Evolutionary conservation across 352 stramenopile species (phyloP), one percentile per base, ranked within the genome.

Genomic region (Pythium scleroteichum): DNA sequence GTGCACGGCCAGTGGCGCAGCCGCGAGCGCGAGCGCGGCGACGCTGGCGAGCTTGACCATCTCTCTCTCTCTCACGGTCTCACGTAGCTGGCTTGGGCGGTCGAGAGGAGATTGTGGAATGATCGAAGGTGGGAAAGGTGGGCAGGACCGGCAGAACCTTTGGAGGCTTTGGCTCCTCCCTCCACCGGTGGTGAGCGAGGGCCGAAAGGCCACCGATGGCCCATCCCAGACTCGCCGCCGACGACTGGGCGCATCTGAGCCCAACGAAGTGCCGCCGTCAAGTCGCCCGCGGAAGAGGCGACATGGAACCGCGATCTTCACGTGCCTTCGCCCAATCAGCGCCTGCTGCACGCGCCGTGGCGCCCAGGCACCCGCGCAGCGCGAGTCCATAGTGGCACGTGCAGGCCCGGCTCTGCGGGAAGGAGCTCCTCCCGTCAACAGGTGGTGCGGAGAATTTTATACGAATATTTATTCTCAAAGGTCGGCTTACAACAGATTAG

Each of bases 121-220:
- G 56, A 46, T 24, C 32, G 13, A 19, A 32, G 32, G 19, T 20
- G 22, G 19, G 32, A 9, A 29, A 19, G 3, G 44, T 33, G 1
- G 79, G 85, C 40, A 16, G 23, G 54, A 91, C 82, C 13, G 88
- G 79, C 22, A 89, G 58, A 32, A 88, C 69, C 1, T 60, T 71
- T 17, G 72, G 85, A 16, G 75, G 73, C 19, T 23, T 38, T 19
- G 22, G 35, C 22, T 20, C 40, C 27, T 33, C 20, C 23, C 3
- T 52, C 46, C 46, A 24, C 33, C 46, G 26, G 3, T 52, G 50
- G 24, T 57, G 50, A 57, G 50, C 50, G 33, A 47, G 50, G 50
- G 33, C 20, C 26, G 32, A 39, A 24, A 38, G 48, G 24, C 48
- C 29, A 16, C 27, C 33, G 19, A 19, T 35, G 17, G 32, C 50